phyloP scores from a whole-genome alignment of 345 rosid genomes.

The Rhizophora apiculata region DNA sequence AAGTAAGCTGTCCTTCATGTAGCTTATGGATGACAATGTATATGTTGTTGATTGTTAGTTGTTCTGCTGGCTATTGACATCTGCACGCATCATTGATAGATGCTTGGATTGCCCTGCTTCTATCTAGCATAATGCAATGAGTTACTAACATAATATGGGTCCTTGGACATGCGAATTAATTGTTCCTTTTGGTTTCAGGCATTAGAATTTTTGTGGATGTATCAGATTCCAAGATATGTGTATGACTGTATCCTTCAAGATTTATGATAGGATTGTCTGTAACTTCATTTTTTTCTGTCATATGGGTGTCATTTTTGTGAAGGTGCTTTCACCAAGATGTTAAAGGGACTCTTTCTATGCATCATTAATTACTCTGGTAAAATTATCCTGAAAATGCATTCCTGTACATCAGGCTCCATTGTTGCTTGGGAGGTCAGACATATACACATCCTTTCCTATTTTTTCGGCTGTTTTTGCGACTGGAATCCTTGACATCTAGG shows the following conservation, averaged over 20 bases:
- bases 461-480: neutral
- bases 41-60: neutral
- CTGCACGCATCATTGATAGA: neutral
- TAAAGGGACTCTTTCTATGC: too few relatives aligned
- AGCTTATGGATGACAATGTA: neutral
- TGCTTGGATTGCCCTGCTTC: neutral
- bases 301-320: neutral
- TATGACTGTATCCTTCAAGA: neutral
- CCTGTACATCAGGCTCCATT: too few relatives aligned
- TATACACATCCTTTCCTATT: too few relatives aligned
- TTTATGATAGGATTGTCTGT: neutral
- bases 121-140: neutral
- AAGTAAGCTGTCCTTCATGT: neutral
- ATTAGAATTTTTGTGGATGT: conserved; percentile 88
- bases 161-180: neutral
- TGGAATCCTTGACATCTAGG: neutral
- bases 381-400: too few relatives aligned
- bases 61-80: neutral
- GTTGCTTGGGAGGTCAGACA: too few relatives aligned
- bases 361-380: too few relatives aligned
- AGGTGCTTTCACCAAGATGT: neutral
- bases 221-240: conserved; percentile 67
- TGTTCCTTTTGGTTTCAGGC: conserved; percentile 49
- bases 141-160: neutral
- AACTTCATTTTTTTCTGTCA: neutral